Evolutionary conservation across 305 asterid genomes (phyloP).

Genomic region (Fraxinus dipetala): DNA sequence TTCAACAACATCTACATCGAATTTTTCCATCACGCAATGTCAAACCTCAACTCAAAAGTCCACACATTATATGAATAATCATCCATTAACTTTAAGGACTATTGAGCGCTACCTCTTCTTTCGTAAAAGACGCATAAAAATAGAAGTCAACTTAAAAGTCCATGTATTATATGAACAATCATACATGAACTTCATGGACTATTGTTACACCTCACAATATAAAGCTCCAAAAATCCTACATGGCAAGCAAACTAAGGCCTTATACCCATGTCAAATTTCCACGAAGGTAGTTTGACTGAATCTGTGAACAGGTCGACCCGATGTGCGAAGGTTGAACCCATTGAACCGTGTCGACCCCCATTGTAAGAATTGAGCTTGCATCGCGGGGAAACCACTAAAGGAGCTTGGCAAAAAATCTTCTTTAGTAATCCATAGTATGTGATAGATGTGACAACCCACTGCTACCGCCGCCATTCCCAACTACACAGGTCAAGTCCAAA

Average conservation of each 20-base stretch:
- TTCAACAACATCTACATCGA: background rate
- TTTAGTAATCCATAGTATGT: too few species aligned
- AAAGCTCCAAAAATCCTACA: background rate
- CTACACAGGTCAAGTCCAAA: background rate
- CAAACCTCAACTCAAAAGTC: background rate
- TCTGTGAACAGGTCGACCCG: background rate
- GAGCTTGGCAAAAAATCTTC: background rate
- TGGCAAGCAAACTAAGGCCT: background rate
- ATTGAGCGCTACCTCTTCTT: background rate
- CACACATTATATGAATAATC: background rate
- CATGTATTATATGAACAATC: background rate
- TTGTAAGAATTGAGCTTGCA: background rate
- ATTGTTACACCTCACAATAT: background rate
- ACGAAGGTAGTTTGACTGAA: background rate
- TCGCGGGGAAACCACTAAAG: background rate
- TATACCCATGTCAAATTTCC: background rate
- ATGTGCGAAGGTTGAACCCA: background rate
- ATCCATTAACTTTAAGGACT: background rate
- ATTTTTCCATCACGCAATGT: background rate
- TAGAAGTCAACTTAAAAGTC: background rate
- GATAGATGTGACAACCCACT: too few species aligned
- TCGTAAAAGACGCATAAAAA: too few species aligned
- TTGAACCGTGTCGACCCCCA: background rate
- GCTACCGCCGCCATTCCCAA: background rate
- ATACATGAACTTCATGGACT: background rate